Evolutionary conservation across 2,329 filamentous ascomycete genomes (phyloP), one percentile per base, ranked within the genome.

Genomic region (Claviceps monticola): DNA sequence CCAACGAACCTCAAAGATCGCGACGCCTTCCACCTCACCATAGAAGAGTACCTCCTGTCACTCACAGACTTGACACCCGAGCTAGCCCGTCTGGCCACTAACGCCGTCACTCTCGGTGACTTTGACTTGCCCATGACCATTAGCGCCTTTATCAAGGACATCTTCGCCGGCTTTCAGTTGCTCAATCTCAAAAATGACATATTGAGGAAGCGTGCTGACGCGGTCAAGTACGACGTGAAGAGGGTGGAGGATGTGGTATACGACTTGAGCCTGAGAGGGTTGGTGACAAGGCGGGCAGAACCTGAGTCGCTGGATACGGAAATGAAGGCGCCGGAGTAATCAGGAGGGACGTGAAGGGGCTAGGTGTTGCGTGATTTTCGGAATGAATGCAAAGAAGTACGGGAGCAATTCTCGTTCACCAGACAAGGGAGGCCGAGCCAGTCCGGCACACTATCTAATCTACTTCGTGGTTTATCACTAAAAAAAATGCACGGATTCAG

Each of bases 221-320:
- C 84, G 5, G 86, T 98, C 68, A 98, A 98, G 75, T 98, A 98
- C 65, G 84, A 86, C 61, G 88, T 98, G 62, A 98, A 97, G 76
- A 91, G 95, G 66, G 88, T 96, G 13, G 93, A 98, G 73, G 93
- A 97, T 64, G 89, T 98, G 13, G 91, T 97, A 49, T 98, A 98
- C 64, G 93, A 98, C 66, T 72, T 98, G 52, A 91, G 87, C 23
- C 71, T 98, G 63, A 79, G 93, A 54, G 91, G 93, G 49, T 67
- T 97, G 62, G 75, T 94, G 48, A 80, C 84, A 45, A 73, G 76
- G 29, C 45, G 34, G 6, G 45, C 45, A 6, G 45, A 6, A 57
- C 59, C 64, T 3, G 60, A 59, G 0, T 61, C 14, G 2, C 47
- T 56, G 2, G 67, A 70, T 34, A 63, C 65, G 0, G 67, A 69